Evolutionary conservation across 768 basidiomycete species (phyloP), one percentile per base, ranked within the genome.

Genomic region (Lactifluus echinatus): DNA sequence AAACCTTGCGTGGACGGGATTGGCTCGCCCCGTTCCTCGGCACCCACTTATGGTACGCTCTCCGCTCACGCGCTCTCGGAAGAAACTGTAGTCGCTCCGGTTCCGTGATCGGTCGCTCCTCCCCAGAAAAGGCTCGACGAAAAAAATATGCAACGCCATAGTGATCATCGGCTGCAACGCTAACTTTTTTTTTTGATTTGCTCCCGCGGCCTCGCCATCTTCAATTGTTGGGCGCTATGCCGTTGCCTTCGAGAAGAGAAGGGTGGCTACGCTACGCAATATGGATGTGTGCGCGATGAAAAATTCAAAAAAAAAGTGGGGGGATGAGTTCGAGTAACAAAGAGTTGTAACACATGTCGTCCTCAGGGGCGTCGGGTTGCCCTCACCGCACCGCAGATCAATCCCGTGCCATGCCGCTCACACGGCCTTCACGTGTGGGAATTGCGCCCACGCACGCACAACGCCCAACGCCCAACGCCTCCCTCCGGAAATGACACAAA

Each of bases 111-210:
- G 40, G 37, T 37, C 4, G 37, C 37, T 37, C 5, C 5, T 31
- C 10, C 17, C 37, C 37, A n/a, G n/a, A 17, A 40, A 21, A 23
- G 2, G n/a, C 11, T 12, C 7, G 40, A 42, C 11, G 50, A 45
- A 42, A 43, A 33, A 33, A 43, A 8, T 33, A 7, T 33, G 4
- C 19, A 23, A 34, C 23, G 10, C 33, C 7, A 24, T 40, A 26
- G 31, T 24, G 26, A 57, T 57, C 56, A 29, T 10, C 50, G 42
- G 21, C 11, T 34, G 19, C 15, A 15, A 50, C 17, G 1, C 40
- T 15, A 23, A 21, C 8, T 19, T 50, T 46, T 47, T 57, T 47
- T 53, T 53, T 53, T 47, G n/a, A 28, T 50, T 34, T 57, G 26
- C 40, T 45, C 28, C 56, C 56, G 49, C 50, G 15, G 34, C 43